phyloP scores from a whole-genome alignment of 1,284 basidiomycete species.

The Cryptococcus hybrid region DNA sequence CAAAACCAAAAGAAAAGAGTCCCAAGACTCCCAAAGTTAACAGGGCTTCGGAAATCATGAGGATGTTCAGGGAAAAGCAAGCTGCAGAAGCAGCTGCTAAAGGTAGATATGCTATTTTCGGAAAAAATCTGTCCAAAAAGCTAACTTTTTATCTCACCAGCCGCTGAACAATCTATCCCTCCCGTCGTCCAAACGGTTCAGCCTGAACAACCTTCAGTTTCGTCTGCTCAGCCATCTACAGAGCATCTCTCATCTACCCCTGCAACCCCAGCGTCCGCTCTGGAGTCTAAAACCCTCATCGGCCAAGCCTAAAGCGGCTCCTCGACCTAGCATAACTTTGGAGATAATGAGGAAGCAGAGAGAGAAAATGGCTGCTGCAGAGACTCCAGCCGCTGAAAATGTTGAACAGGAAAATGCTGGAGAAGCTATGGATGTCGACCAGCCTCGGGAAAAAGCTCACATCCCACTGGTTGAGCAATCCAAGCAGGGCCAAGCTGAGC shows the following conservation, averaged over 20 bases:
- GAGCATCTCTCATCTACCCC: neutral
- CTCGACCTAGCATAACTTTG: neutral
- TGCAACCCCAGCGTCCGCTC: neutral
- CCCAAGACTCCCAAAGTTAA: neutral
- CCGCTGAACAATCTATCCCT: too few species aligned
- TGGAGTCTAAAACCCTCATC: neutral
- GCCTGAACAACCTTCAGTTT: neutral
- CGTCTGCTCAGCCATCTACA: neutral
- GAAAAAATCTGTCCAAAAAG: too few species aligned
- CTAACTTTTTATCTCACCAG: too few species aligned
- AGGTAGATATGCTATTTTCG: too few species aligned
- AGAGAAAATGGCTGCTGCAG: neutral
- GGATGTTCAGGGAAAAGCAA: constrained; percentile 5
- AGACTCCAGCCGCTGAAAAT: neutral
- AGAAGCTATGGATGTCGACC: too few species aligned
- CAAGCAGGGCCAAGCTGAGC: too few species aligned
- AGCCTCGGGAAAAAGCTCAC: too few species aligned
- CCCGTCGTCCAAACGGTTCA: too few species aligned
- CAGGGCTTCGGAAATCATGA: constrained; percentile 2
- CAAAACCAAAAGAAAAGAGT: neutral
- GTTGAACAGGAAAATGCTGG: too few species aligned
- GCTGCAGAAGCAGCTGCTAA: neutral
- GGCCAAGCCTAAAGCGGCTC: neutral
- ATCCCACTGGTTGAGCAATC: too few species aligned
- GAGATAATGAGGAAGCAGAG: constrained; percentile 11